A percentile compares a stretch with the other conserved stretches of the same genome.
phyloP scores from a whole-genome alignment of 768 basidiomycete genomes.

The Russula foetens region DNA sequence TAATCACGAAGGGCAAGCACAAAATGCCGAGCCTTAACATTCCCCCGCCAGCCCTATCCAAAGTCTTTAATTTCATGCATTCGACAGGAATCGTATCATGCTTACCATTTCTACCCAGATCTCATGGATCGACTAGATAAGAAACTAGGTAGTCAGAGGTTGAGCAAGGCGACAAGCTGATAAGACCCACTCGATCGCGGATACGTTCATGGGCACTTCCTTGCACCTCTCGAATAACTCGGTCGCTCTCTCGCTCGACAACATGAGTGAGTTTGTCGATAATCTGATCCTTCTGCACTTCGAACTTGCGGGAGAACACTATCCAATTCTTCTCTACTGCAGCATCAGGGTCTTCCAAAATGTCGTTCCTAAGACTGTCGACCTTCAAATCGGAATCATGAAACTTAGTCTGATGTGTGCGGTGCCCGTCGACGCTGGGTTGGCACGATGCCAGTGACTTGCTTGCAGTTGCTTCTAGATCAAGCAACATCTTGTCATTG shows the following conservation, averaged over 20 bases:
- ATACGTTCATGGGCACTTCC: conserved; percentile 24
- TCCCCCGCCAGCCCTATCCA: conserved; percentile 16
- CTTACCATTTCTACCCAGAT: conserved; percentile 25
- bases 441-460: no score
- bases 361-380: conserved; percentile 17
- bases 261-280: conserved; percentile 8
- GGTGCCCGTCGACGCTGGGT: no score
- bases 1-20: conserved; percentile 28
- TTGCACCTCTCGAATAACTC: conserved; percentile 16
- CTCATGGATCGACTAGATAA: background rate
- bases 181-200: background rate
- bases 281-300: conserved; percentile 15
- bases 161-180: no score
- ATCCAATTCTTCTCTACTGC: conserved; percentile 19
- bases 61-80: background rate
- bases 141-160: background rate
- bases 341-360: conserved; percentile 20
- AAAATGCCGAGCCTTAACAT: conserved; percentile 16
- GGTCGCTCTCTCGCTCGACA: conserved; percentile 17
- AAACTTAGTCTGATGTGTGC: background rate
- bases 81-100: background rate
- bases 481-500: conserved; percentile 17
- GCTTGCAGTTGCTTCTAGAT: conserved; percentile 14
- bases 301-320: conserved; percentile 21
- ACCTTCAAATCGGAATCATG: background rate